Base-by-base conservation (phyloP, 305 asterid species). In the Plantago lanceolata region DNA sequence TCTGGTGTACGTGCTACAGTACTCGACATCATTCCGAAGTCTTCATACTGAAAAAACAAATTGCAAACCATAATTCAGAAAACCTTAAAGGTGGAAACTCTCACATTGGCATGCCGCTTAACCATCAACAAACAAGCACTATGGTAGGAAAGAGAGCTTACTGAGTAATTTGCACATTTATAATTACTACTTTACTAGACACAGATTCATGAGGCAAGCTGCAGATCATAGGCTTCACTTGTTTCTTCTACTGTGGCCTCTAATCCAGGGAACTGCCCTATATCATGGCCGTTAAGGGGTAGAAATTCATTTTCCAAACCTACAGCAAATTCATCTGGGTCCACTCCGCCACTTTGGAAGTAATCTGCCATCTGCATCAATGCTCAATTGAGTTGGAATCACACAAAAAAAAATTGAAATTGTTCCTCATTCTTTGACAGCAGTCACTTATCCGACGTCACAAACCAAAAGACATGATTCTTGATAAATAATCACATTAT, bases 221-320 rank as follows among this genome's bases (percentile, higher is more conserved):
- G 83, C 71, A 82, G 21, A 43, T 69, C 85, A 70, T 33, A 78
- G 59, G 76, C 50, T 67, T 77, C 68, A 18, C 71, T 59, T 47
- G 29, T 73, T 67, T 78, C 77, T 67, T 78, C 77, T 59, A 59
- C 75, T 66, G 73, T 75, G 15, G 94, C 71, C 70, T 77, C 83
- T 75, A 93, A 51, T 33, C 96, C 96, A 18, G 95, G 90, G 78
- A 93, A 89, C 77, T 93, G 96, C 66, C 99, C 96, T 5, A 93
- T 87, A 66, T 93, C 99, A 66, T 82, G 88, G 66, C 94, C 95
- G 17, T 69, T 50, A 19, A 89, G 82, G 16, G 90, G 83, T 69
- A 75, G 80, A 66, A 84, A 93, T 47, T 85, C 87, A 16, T 71
- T 68, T 51, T 76, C 76, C 76, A 93, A 71, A 63, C 99, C 97